Conservation (phyloP, 352 stramenopile species). For the Globisporangium ultimum region DNA sequence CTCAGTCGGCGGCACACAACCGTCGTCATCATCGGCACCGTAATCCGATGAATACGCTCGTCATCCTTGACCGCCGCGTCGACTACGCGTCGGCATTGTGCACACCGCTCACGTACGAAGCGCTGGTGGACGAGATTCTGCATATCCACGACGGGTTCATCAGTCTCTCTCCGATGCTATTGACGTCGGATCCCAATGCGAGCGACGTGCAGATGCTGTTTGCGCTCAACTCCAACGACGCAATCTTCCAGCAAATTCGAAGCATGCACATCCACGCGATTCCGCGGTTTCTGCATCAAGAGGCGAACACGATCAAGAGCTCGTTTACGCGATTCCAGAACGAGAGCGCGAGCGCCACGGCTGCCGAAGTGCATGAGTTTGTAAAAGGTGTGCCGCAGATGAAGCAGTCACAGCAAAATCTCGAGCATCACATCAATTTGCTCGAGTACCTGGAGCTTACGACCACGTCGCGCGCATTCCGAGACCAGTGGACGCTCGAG, state of each 20-base stretch:
- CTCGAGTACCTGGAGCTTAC: constrained; percentile 48
- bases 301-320: constrained; percentile 48
- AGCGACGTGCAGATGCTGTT: constrained; percentile 21
- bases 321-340: constrained; percentile 54
- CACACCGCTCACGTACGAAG: constrained; percentile 70
- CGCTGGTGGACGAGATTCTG: constrained; percentile 61
- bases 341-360: constrained; percentile 34
- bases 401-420: constrained; percentile 45
- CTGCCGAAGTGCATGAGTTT: constrained; percentile 67
- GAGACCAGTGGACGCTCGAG: constrained; percentile 63
- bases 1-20: not conserved
- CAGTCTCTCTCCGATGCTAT: constrained; percentile 29
- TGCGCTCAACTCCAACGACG: constrained; percentile 57
- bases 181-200: constrained; percentile 33
- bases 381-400: constrained; percentile 64
- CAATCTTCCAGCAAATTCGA: constrained; percentile 56
- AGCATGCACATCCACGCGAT: constrained; percentile 60
- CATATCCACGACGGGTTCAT: constrained; percentile 61
- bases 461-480: constrained; percentile 45
- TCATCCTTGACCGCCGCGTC: constrained; percentile 67
- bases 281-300: constrained; percentile 38
- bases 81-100: constrained; percentile 69
- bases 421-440: constrained; percentile 64
- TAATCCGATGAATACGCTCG: constrained; percentile 47
- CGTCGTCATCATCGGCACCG: not conserved